Conservation (phyloP, 2,329 filamentous ascomycete genomes). For the Cadophora sp. region DNA sequence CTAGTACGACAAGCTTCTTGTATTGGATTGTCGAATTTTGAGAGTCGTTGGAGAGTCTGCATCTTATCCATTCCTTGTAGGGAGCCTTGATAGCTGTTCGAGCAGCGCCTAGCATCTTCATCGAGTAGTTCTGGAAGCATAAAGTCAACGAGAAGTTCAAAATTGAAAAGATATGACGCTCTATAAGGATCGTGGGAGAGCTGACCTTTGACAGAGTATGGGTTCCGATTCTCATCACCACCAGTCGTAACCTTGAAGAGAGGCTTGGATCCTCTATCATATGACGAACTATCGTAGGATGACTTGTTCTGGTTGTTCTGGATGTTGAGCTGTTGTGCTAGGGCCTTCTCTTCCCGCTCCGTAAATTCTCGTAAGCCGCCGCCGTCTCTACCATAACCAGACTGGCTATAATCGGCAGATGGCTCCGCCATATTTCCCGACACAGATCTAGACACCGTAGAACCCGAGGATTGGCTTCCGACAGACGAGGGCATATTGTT, state of each 20-base stretch:
- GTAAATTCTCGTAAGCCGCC: not conserved
- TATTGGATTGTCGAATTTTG: slow-evolving; percentile 42
- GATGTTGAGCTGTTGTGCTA: slow-evolving; percentile 5
- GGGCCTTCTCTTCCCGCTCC: not conserved
- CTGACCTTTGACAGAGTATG: not conserved
- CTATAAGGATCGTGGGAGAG: no score
- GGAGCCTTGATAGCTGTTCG: slow-evolving; percentile 11
- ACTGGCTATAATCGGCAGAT: not conserved
- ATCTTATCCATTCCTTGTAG: slow-evolving; percentile 41
- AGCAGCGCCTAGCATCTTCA: not conserved
- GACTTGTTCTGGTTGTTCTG: not conserved
- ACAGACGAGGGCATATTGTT: slow-evolving; percentile 19
- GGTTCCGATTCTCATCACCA: slow-evolving; percentile 16
- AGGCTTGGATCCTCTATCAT: not conserved
- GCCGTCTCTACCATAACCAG: not conserved
- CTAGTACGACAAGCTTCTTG: slow-evolving; percentile 35
- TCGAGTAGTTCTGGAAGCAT: not conserved
- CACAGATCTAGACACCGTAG: slow-evolving; percentile 5
- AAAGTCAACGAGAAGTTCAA: not conserved
- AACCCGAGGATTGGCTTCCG: slow-evolving; percentile 5
- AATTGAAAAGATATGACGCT: no score
- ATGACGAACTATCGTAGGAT: not conserved
- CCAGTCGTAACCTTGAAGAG: not conserved
- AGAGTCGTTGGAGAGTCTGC: slow-evolving; percentile 43
- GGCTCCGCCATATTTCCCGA: slow-evolving; percentile 9